Conservation (phyloP, 2,329 filamentous ascomycete species). For the Verticillium albo-atrum region DNA sequence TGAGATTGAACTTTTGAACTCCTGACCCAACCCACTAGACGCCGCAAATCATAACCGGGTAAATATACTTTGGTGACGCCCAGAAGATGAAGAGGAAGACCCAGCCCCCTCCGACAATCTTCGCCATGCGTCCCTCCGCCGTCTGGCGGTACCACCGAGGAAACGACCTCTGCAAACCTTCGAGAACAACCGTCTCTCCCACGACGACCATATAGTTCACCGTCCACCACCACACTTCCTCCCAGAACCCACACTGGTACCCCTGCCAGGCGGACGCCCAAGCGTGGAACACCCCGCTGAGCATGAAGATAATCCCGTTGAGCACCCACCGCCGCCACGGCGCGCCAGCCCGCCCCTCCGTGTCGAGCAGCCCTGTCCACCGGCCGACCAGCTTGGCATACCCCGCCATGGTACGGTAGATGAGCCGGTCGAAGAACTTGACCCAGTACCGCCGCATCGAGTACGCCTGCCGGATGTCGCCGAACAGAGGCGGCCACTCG, state of each 20-base stretch:
- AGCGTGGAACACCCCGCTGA: slow-evolving; percentile 8
- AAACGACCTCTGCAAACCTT: not conserved
- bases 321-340: slow-evolving; percentile 8
- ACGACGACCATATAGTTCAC: slow-evolving; percentile 3
- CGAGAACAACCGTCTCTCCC: slow-evolving; percentile 4
- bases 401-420: slow-evolving; percentile 8
- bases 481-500: slow-evolving; percentile 15
- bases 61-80: not conserved
- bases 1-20: not conserved
- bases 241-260: slow-evolving; percentile 2
- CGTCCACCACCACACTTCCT: slow-evolving; percentile 8
- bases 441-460: slow-evolving; percentile 12
- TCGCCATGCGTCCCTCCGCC: slow-evolving; percentile 1
- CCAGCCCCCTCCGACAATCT: slow-evolving; percentile 5
- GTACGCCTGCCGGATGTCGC: slow-evolving; percentile 12
- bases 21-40: not conserved
- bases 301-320: slow-evolving; percentile 8
- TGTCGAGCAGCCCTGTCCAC: not conserved
- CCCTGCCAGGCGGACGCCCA: slow-evolving; percentile 2
- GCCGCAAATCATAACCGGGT: not conserved
- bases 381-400: slow-evolving; percentile 5
- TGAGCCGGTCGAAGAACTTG: slow-evolving; percentile 13
- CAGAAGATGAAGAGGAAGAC: slow-evolving; percentile 6
- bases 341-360: not conserved
- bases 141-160: slow-evolving; percentile 3